Base-by-base conservation (phyloP, 2,329 filamentous ascomycete species). In the Curvularia spicifera region DNA sequence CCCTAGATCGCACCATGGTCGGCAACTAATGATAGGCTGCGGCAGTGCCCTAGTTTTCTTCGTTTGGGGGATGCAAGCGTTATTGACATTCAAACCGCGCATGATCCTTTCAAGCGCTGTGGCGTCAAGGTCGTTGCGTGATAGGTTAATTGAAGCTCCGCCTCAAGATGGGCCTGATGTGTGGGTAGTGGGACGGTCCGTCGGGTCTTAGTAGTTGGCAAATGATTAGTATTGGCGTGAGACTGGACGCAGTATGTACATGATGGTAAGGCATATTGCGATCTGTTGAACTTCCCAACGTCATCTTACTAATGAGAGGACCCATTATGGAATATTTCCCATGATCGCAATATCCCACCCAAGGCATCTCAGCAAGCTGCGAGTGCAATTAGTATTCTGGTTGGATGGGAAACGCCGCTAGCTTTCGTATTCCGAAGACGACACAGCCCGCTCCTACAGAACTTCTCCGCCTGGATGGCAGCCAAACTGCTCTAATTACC, bases 41-140 rank as follows among this genome's bases (percentile, higher is more conserved):
- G 33, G 43, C 29, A 24, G 46, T 56, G 8, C 20, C 31, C 56
- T 45, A 56, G 53, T 29, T 50, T 28, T 39, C 20, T 26, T 37
- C 49, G 33, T 44, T 49, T 18, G 50, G 60, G 62, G 35, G 46
- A 33, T 49, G 15, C 18, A 55, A 53, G 52, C 43, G 60, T 43
- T 50, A 29, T 56, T 46, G 44, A 56, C 49, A 47, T 43, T 18
- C 55, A 45, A 37, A 37, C 46, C 52, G 50, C 56, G 56, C 50
- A 26, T 44, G 47, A 42, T 37, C 49, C 48, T 57, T 53, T 50
- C 59, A 60, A 51, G 53, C 61, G 59, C 61, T 40, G 49, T 64
- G 59, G 56, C 61, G 53, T 47, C 42, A 12, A 29, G 10, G 28
- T 29, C 22, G 43, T 43, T 43, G n/a, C 31, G 22, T 48, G 45